These are phyloP conservation scores for Wolfiporia cocos DNA, from an alignment of 1,284 basidiomycete genomes.

Conservation along the genomic window DNA sequence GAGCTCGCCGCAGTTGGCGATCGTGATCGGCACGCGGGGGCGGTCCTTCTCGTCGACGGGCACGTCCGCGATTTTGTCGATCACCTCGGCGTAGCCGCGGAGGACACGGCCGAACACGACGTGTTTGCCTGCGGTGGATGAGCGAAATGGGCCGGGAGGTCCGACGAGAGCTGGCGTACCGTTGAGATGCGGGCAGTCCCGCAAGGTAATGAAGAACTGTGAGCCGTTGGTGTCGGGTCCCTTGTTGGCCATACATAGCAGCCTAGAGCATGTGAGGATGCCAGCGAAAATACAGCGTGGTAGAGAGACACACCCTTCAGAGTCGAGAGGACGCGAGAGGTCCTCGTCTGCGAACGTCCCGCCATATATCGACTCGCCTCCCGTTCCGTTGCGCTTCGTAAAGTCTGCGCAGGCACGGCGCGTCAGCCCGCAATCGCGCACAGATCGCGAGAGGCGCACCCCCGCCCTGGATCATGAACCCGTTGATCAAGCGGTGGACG, in stretches of 20 bases:
- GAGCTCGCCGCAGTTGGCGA: constrained; percentile 82
- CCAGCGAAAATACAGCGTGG: neutral
- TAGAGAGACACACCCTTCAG: constrained; percentile 40
- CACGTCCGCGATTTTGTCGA: constrained; percentile 47
- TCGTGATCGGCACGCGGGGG: constrained; percentile 66
- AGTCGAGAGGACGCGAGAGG: constrained; percentile 58
- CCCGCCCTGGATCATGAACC: constrained; percentile 89
- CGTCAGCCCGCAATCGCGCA: no score
- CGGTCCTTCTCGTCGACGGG: constrained; percentile 65
- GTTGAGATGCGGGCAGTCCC: constrained; percentile 65
- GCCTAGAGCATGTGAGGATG: constrained; percentile 25
- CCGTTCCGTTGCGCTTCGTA: constrained; percentile 72
- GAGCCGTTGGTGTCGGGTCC: constrained; percentile 78
- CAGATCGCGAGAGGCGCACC: constrained; percentile 33
- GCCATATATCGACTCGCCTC: constrained; percentile 83
- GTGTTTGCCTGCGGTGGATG: constrained; percentile 51
- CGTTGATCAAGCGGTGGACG: constrained; percentile 75
- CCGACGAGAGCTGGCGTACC: constrained; percentile 27
- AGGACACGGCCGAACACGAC: constrained; percentile 72
- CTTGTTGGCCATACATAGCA: constrained; percentile 81
- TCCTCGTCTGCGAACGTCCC: constrained; percentile 74
- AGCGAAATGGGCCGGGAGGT: neutral
- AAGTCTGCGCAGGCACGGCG: constrained; percentile 61
- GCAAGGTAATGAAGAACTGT: constrained; percentile 81
- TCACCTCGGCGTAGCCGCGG: constrained; percentile 54